A percentile compares a stretch with the other conserved stretches of the same genome.
Evolutionary conservation across 768 basidiomycete species (phyloP).

Genomic region (Tulasnella sp.): DNA sequence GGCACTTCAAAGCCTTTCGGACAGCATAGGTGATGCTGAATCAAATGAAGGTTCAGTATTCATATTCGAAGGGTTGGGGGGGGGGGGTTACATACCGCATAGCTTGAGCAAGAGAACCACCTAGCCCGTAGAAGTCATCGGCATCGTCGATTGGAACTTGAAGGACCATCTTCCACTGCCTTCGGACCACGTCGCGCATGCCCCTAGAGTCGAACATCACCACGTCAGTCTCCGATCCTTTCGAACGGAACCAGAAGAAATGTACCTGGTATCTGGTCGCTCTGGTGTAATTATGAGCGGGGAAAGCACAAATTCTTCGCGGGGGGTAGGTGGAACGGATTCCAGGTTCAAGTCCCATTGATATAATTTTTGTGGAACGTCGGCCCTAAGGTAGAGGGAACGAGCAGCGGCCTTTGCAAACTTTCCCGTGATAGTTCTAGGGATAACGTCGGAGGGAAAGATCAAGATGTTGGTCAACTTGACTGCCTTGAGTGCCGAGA

Average conservation of each 20-base stretch:
- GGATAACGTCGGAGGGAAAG: neutral
- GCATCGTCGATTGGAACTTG: slow-evolving; percentile 9
- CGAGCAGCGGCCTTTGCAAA: neutral
- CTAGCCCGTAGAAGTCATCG: slow-evolving; percentile 15
- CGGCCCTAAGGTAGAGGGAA: neutral
- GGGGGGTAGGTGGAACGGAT: neutral
- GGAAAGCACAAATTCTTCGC: neutral
- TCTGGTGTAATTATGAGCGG: neutral
- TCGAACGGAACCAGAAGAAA: neutral
- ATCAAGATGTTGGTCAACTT: neutral
- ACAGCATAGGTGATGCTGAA: neutral
- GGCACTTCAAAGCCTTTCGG: neutral
- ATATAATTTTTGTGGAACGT: neutral
- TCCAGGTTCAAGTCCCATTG: neutral
- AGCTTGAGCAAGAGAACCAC: neutral
- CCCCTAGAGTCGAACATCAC: neutral
- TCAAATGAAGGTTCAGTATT: neutral
- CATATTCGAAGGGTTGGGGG: neutral
- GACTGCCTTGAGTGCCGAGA: neutral
- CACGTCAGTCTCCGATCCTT: neutral
- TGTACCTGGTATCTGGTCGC: neutral
- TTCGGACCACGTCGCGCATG: neutral
- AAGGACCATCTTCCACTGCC: slow-evolving; percentile 15
- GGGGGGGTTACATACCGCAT: neutral
- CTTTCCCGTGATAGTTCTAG: neutral